Base-by-base conservation (phyloP, 2,329 filamentous ascomycete species). In the Monosporascus sp. region DNA sequence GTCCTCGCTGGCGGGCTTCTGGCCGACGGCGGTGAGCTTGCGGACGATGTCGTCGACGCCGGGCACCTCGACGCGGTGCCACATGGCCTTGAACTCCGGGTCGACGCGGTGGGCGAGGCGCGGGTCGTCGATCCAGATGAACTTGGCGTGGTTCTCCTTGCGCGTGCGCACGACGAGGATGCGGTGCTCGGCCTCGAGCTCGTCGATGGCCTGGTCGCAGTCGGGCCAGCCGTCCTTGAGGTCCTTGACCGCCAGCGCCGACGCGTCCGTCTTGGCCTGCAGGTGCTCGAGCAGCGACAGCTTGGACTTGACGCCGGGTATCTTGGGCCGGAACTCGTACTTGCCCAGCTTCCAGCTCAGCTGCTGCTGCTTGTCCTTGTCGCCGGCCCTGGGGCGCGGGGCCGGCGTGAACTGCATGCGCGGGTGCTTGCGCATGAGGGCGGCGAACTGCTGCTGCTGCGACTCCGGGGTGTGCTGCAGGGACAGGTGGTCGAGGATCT, bases 151-250 rank as follows among this genome's bases (percentile, higher is more conserved):
- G 65, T 89, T 87, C 69, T 97, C 93, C 75, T 97, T 97, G 74
- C 94, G 95, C 52, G 92, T 92, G 56, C 92, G 84, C 22, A 90
- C 88, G 6, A 97, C 90, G 37, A 97, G 79, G 46, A 97, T 79
- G 70, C 87, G 87, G 65, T 92, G 87, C 68, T 89, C 82, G 41
- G 73, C 73, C 74, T 97, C 93, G 50, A 99, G 79, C 61, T 82
- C 78, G 58, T 88, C 82, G 68, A 99, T 88, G 9, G 88, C 82
- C 20, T 87, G 82, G 56, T 92, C 85, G 65, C 91, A 95, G 63
- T 87, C 86, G 24, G 87, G 85, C 94, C 94, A 99, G 58, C 94
- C 94, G 68, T 99, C 94, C 72, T 96, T 96, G 57, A 99, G 81
- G 64, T 97, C 91, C 69, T 91, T 91, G 58, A 97, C 90, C 38